Evolutionary conservation across 164 flowering plant genomes (phyloP).

Genomic region (Vitis rotundifolia): DNA sequence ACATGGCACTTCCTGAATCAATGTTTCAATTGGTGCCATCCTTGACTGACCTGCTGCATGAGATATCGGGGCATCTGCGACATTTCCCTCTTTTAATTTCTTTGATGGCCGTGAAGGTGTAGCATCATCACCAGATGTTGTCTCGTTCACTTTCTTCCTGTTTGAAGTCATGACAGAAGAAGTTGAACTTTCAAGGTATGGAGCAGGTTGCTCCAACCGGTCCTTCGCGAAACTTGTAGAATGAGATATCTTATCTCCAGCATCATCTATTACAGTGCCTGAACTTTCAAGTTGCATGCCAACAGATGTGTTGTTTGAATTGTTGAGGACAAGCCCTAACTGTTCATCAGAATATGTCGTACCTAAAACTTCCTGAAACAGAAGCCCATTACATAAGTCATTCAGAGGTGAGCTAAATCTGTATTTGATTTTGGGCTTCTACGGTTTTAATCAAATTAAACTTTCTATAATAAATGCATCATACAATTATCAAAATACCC

Average conservation of each 20-base stretch:
- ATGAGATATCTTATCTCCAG: slow-evolving; percentile 1
- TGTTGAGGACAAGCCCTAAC: not conserved
- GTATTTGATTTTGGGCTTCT: not conserved
- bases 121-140: not conserved
- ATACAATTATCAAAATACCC: too few species aligned
- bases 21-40: not conserved
- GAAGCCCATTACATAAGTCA: not conserved
- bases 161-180: not conserved
- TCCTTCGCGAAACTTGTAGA: slow-evolving; percentile 5
- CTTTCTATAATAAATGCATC: too few species aligned
- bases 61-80: not conserved
- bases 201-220: slow-evolving; percentile 7
- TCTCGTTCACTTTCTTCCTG: slow-evolving; percentile 7
- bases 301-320: not conserved
- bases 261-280: not conserved
- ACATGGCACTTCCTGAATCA: not conserved
- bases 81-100: not conserved
- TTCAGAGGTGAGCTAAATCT: not conserved
- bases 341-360: slow-evolving; percentile 12
- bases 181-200: slow-evolving; percentile 3
- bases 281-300: slow-evolving; percentile 8
- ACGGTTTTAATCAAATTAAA: not conserved
- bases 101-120: slow-evolving; percentile 2
- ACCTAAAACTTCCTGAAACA: slow-evolving; percentile 16
- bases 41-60: not conserved